Evolutionary conservation across 2,329 filamentous ascomycete species (phyloP), one percentile per base, ranked within the genome.

Genomic region (Ampelomyces quisqualis): DNA sequence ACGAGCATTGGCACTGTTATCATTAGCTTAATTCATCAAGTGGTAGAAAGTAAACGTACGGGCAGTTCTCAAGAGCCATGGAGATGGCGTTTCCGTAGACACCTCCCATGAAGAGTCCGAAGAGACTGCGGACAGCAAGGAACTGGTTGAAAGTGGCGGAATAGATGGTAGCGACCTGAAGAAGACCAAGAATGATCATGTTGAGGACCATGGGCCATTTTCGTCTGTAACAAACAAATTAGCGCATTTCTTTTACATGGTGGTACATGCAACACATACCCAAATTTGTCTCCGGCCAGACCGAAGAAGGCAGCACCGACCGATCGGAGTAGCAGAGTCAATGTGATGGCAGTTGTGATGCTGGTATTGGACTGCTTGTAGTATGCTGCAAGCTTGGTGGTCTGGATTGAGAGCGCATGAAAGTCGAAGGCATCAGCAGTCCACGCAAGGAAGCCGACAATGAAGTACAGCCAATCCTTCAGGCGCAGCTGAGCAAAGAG

Each of bases 181-280:
- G 74, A 5, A 82, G 64, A 24, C 82, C 82, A 3, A 88, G 74
- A 17, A 88, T 70, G 43, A 90, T 73, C 81, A 90, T 86, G 73
- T 91, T 91, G 56, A 81, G 55, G 7, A 90, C 83, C 84, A 90
- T 88, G 30, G 87, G 86, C 83, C 85, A 88, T 70, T 90, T 91
- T 40, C 88, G 80, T 5, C 27, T 29, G 17, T 13, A 17, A 13
- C 10, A 15, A 17, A n/a, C 3, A 5, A 17, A 15, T 29, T 29
- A 17, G 27, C 4, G 2, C 10, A 17, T 29, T 13, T 29, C 17
- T 13, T 29, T 13, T n/a, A 29, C 17, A 15, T 17, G 11, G 9
- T 17, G 14, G 27, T 29, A 29, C 27, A 17, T 15, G 13, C 7
- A 17, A 7, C 13, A 15, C 27, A 15, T 29, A 29, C 27, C 88